Conservation (phyloP, 192 early-diverging fungal genomes). For the Neocallimastix lanati region DNA sequence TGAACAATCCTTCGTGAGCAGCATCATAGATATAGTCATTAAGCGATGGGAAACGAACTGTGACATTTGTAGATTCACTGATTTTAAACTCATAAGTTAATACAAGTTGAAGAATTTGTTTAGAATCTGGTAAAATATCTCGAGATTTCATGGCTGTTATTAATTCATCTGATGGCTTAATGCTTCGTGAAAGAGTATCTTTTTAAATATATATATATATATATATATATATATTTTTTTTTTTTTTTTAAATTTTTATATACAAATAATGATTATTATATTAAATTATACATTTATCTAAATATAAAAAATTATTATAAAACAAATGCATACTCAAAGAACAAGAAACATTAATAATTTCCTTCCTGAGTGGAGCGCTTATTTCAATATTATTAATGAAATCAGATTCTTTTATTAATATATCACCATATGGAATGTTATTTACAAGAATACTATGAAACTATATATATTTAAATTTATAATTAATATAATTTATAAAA, state of each 20-base stretch:
- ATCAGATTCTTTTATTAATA: neutral
- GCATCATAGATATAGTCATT: conserved; percentile 60
- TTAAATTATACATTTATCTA: too few relatives aligned
- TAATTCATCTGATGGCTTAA: conserved; percentile 42
- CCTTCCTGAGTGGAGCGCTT: neutral
- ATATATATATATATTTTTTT: too few relatives aligned
- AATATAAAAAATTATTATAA: too few relatives aligned
- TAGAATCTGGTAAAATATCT: conserved; percentile 50
- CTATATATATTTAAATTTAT: neutral
- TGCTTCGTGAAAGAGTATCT: conserved; percentile 38
- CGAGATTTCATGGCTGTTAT: conserved; percentile 54
- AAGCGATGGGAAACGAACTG: conserved; percentile 37
- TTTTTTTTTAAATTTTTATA: too few relatives aligned
- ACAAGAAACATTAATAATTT: neutral
- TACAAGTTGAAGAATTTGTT: conserved; percentile 48
- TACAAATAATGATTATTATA: too few relatives aligned
- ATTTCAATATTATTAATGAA: neutral
- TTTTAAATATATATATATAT: conserved; percentile 8
- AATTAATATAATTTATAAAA: too few relatives aligned
- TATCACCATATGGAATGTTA: neutral
- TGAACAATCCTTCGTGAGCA: conserved; percentile 42
- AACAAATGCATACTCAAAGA: neutral
- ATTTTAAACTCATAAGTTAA: conserved; percentile 57
- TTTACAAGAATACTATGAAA: conserved; percentile 4
- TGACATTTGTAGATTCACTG: conserved; percentile 27